Conservation (phyloP, 306 rosid species). For the Cucumis cinereus region DNA sequence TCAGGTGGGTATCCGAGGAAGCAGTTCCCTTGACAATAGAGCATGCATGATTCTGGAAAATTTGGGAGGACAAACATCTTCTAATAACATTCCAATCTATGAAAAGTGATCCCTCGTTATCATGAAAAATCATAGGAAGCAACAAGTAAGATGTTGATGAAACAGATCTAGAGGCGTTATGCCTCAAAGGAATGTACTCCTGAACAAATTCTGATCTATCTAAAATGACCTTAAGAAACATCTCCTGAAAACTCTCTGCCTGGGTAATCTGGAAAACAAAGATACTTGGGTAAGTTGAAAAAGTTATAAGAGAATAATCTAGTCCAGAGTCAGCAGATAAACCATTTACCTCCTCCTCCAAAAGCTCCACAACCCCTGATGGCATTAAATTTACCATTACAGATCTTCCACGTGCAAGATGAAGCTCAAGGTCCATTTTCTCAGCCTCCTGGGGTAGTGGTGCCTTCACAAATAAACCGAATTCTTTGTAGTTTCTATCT, state of each 20-base stretch:
- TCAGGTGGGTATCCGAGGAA: conserved; percentile 23
- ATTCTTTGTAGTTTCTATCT: conserved; percentile 65
- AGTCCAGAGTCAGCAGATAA: not conserved
- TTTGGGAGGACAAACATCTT: conserved; percentile 68
- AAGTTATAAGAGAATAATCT: not conserved
- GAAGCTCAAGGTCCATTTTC: conserved; percentile 72
- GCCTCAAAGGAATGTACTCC: conserved; percentile 43
- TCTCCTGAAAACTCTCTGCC: conserved; percentile 84
- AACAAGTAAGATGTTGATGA: conserved; percentile 62
- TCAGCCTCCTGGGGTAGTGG: conserved; percentile 71
- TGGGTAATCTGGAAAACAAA: conserved; percentile 44
- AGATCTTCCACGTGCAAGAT: conserved; percentile 78
- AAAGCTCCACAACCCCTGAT: conserved; percentile 46
- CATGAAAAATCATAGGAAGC: conserved; percentile 59
- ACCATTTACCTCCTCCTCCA: conserved; percentile 53
- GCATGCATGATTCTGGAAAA: conserved; percentile 41
- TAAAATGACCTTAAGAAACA: conserved; percentile 77
- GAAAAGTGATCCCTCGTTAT: conserved; percentile 19
- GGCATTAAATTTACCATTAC: conserved; percentile 61
- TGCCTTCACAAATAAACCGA: conserved; percentile 61
- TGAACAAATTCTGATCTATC: conserved; percentile 60
- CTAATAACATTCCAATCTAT: conserved; percentile 67
- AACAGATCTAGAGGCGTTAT: conserved; percentile 18
- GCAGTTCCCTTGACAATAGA: conserved; percentile 4
- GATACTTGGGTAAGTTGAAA: not conserved